These are phyloP conservation scores for Ganoderma multipileum DNA, from an alignment of 1,284 basidiomycete species.

Conservation along the genomic window DNA sequence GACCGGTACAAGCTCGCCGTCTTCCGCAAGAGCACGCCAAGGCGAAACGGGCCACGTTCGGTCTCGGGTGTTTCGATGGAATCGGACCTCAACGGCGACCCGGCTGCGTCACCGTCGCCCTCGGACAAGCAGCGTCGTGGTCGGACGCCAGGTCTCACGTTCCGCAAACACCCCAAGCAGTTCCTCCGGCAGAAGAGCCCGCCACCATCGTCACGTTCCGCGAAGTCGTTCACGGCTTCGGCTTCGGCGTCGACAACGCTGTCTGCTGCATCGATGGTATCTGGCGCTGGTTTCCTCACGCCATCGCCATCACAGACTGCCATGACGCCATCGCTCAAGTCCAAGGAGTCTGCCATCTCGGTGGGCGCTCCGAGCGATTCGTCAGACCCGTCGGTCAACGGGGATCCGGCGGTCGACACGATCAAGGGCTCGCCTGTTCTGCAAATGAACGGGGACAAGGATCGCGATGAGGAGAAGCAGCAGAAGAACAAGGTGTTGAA, in stretches of 20 bases:
- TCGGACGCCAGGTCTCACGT: slow-evolving; percentile 67
- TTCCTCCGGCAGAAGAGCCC: slow-evolving; percentile 74
- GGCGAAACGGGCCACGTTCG: slow-evolving; percentile 48
- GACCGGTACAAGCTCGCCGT: slow-evolving; percentile 82
- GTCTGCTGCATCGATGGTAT: slow-evolving; percentile 50
- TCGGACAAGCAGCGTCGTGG: slow-evolving; percentile 70
- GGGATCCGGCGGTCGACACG: slow-evolving; percentile 43
- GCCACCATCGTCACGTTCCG: slow-evolving; percentile 62
- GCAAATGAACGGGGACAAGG: slow-evolving; percentile 40
- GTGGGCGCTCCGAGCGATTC: slow-evolving; percentile 70
- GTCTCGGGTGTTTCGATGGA: slow-evolving; percentile 65
- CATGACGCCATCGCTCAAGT: slow-evolving; percentile 73
- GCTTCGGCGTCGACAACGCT: slow-evolving; percentile 55
- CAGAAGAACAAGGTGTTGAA: slow-evolving; percentile 75
- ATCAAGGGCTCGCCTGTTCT: slow-evolving; percentile 32
- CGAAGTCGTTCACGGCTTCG: slow-evolving; percentile 52
- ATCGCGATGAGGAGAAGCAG: slow-evolving; percentile 49
- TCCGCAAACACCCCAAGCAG: slow-evolving; percentile 72
- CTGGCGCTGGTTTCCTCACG: slow-evolving; percentile 58
- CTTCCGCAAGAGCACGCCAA: slow-evolving; percentile 81
- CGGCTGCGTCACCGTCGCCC: slow-evolving; percentile 51
- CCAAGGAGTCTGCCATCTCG: slow-evolving; percentile 77
- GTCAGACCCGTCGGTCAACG: slow-evolving; percentile 72
- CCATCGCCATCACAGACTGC: slow-evolving; percentile 61
- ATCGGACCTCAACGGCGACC: slow-evolving; percentile 48